Evolutionary conservation across 805 yeast species (phyloP), one percentile per base, ranked within the genome.

Genomic region (Saturnispora ahearnii): DNA sequence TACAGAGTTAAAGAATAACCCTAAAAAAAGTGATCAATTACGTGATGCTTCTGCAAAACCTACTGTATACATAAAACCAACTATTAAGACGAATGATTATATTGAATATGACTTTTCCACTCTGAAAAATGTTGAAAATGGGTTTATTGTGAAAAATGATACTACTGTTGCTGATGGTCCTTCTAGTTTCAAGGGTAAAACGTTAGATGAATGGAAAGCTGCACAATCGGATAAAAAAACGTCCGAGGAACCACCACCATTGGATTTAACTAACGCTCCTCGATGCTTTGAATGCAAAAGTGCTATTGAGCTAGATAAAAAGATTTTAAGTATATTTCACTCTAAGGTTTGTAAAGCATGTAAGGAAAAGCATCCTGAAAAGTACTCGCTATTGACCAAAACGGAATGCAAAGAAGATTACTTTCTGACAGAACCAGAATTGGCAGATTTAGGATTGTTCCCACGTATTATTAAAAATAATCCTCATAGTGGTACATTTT

Each of bases 401-500:
- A 93, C 99, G 0, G 99, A 93, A 66, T 89, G 96, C 64, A 78
- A 81, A 38, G 91, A 86, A 57, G 99, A 93, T 67, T 93, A 93
- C 63, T 75, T 93, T 40, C 65, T 93, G 29, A 93, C 99, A 0
- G 99, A 93, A 45, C 93, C 97, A 0, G 99, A 93, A 62, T 72
- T 93, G 41, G 74, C 78, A 47, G 99, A 93, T 62, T 67, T 66
- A 5, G 71, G 64, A 2, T 66, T 90, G 24, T 71, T 93, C 52
- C 84, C 84, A 10, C 78, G 93, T 54, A 69, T 91, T 53, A 96
- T 89, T 54, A 87, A 90, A 58, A 88, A 96, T 2, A 93, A 93
- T 61, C 99, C 99, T 0, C 96, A 93, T 65, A 88, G 90, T 41
- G 81, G 81, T 2, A 84, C 88, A 0, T 93, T 81, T 66, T 84